Base-by-base conservation (phyloP, 2,329 filamentous ascomycete genomes). In the Phaeophleospora eucalypticola region DNA sequence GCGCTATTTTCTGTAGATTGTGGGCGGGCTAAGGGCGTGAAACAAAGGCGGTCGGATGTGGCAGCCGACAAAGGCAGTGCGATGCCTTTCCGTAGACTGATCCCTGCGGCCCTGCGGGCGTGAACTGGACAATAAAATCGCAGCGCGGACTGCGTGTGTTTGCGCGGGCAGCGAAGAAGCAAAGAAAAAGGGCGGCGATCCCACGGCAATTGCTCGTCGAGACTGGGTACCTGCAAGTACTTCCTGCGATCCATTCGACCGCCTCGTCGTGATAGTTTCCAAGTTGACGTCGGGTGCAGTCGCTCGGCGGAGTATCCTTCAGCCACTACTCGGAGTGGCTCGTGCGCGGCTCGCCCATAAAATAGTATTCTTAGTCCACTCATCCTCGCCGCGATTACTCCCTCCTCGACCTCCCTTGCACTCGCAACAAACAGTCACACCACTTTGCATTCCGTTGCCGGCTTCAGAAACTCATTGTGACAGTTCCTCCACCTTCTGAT, bases 1-100 rank as follows among this genome's bases (percentile, higher is more conserved):
- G 24, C 24, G 24, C 24, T 29, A 29, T 29, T 29, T 29, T 29
- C 24, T 12, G 12, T 29, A 7, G 24, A 29, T 12, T 29, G 24
- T 29, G n/a, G n/a, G n/a, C n/a, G 24, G 71, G 1, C 72, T 6
- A 29, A 12, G 7, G 24, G 6, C 7, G 24, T 29, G 24, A 29
- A 29, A 29, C 24, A 6, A 7, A 29, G 24, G 24, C 24, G 7
- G 7, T 29, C 24, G 24, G 24, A 29, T 29, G 24, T 29, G 24
- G 7, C 12, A 29, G 24, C 24, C 24, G 24, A 29, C 24, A 29
- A 29, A 29, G 24, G 24, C 24, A 29, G 24, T 29, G 24, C 24
- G 24, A 29, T 6, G 24, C 24, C 24, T 29, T 29, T 12, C 24
- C 7, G 24, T 6, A 29, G 24, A 6, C 7, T 29, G 24, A 29